Percentiles rank a stretch among this genome's conserved stretches.
Evolutionary conservation across 2,329 filamentous ascomycete genomes (phyloP).

Genomic region (Aspergillus costaricaensis): DNA sequence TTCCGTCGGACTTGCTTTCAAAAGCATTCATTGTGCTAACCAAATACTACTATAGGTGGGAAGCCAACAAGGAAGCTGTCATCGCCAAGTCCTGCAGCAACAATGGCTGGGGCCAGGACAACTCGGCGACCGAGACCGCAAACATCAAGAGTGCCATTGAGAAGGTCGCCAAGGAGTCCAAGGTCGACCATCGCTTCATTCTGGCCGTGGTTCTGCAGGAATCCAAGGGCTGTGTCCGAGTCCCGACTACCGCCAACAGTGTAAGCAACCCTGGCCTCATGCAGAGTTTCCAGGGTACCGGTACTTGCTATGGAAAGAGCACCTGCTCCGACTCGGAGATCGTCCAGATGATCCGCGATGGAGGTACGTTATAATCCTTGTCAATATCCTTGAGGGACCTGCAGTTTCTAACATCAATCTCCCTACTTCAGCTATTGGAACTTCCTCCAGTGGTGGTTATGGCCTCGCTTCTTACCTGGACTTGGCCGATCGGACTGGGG

Average conservation of each 20-base stretch:
- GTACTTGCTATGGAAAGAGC: conserved; percentile 38
- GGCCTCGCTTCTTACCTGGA: conserved; percentile 39
- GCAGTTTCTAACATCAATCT: background rate
- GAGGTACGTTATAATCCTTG: conserved; percentile 16
- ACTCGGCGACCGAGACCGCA: conserved; percentile 32
- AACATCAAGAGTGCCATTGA: conserved; percentile 38
- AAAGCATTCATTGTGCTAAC: background rate
- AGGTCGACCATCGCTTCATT: conserved; percentile 46
- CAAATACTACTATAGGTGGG: conserved; percentile 12
- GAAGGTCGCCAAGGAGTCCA: conserved; percentile 29
- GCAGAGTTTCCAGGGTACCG: conserved; percentile 32
- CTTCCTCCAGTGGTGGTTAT: conserved; percentile 27
- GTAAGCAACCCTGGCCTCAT: conserved; percentile 47
- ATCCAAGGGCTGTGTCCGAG: conserved; percentile 49
- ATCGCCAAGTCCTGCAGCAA: conserved; percentile 21
- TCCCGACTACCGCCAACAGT: conserved; percentile 43
- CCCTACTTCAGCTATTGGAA: conserved; percentile 30
- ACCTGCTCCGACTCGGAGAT: conserved; percentile 33
- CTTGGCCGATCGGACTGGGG: conserved; percentile 28
- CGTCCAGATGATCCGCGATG: conserved; percentile 44
- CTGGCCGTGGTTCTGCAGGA: conserved; percentile 51
- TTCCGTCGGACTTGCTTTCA: no score
- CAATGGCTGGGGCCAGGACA: conserved; percentile 24
- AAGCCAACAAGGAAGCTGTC: conserved; percentile 14
- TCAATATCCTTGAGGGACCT: no score